Evolutionary conservation across 2,329 filamentous ascomycete genomes (phyloP).

Genomic region (Fusarium chuoi): DNA sequence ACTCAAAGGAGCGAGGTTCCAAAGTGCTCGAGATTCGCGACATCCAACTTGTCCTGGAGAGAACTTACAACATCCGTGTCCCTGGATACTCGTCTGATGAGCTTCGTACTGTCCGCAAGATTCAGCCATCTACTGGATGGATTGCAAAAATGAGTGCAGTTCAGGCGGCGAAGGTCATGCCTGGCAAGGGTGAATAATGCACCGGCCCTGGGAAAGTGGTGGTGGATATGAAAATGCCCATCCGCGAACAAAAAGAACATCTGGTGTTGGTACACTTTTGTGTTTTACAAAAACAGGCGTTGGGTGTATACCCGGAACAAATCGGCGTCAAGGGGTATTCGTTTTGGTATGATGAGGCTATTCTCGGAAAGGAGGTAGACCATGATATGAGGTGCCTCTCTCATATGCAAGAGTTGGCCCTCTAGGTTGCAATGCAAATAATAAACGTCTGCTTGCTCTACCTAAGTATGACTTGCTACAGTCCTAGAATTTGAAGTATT

Average conservation of each 20-base stretch:
- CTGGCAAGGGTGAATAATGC: slow-evolving; percentile 64
- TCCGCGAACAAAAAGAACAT: neutral
- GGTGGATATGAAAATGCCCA: neutral
- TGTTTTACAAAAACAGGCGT: slow-evolving; percentile 33
- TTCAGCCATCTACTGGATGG: slow-evolving; percentile 88
- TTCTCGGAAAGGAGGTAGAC: neutral
- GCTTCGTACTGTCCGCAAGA: slow-evolving; percentile 91
- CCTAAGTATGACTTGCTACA: neutral
- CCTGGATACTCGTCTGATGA: slow-evolving; percentile 96
- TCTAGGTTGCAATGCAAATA: neutral
- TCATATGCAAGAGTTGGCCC: neutral
- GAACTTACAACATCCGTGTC: slow-evolving; percentile 89
- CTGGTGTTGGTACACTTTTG: neutral
- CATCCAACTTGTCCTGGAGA: slow-evolving; percentile 83
- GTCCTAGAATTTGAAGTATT: neutral
- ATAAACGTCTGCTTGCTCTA: neutral
- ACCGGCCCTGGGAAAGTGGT: neutral
- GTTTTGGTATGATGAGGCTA: neutral
- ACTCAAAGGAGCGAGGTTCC: slow-evolving; percentile 91
- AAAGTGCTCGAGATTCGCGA: slow-evolving; percentile 91
- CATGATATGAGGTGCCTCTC: neutral
- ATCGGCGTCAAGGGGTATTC: slow-evolving; percentile 28
- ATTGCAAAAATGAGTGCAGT: slow-evolving; percentile 97
- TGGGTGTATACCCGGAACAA: slow-evolving; percentile 39
- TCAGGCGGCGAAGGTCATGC: slow-evolving; percentile 87